A percentile compares a stretch with the other conserved stretches of the same genome.
These are phyloP conservation scores for Zygnema cylindricum DNA, from an alignment of 139 green algal genomes.

Conservation along the genomic window DNA sequence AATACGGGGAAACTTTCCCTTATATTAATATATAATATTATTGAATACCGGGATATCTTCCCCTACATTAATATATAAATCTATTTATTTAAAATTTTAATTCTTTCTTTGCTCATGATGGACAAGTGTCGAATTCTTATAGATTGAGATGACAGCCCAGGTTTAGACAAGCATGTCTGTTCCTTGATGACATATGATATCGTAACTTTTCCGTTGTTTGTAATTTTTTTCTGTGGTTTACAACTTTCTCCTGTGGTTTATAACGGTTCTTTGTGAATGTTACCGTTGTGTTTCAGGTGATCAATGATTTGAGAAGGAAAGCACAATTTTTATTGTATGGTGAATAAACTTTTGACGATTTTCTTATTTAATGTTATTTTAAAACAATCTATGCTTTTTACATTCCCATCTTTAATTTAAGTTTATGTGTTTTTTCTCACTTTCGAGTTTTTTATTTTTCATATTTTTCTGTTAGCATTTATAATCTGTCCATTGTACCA, in stretches of 20 bases:
- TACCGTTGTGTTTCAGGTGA: background rate
- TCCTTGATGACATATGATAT: too few species aligned
- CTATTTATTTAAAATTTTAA: background rate
- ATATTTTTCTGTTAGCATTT: too few species aligned
- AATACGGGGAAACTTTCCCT: too few species aligned
- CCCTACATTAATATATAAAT: background rate
- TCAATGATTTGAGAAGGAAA: background rate
- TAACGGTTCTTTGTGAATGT: background rate
- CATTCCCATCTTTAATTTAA: too few species aligned
- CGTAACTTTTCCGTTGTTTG: background rate
- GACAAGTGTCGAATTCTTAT: background rate
- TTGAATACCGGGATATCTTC: constrained; percentile 77
- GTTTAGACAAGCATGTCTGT: too few species aligned
- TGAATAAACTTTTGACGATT: too few species aligned
- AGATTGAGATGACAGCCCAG: background rate
- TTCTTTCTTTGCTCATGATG: too few species aligned
- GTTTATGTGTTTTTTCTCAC: too few species aligned
- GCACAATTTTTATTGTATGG: background rate
- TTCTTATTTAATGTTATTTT: too few species aligned
- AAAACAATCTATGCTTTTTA: too few species aligned
- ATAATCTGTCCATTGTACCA: too few species aligned
- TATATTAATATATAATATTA: background rate
- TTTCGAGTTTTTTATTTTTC: too few species aligned
- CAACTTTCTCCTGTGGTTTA: background rate
- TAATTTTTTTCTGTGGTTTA: background rate